Evolutionary conservation across 2,329 filamentous ascomycete genomes (phyloP).

Genomic region (Sclerotinia trifoliorum): DNA sequence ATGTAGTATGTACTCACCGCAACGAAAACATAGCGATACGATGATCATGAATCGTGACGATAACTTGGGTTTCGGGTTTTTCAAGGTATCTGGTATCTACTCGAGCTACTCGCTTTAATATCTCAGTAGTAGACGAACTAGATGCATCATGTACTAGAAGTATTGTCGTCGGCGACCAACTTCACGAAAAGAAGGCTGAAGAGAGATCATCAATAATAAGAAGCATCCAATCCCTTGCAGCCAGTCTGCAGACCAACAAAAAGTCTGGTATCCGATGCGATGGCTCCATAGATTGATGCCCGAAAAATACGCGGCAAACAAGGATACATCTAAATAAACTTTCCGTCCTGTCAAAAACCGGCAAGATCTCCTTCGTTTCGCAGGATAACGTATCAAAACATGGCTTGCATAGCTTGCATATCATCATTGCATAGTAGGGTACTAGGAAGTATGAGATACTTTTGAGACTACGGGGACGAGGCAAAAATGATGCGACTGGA

Average conservation of each 20-base stretch:
- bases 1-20: background rate
- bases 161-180: background rate
- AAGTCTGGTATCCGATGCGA: conserved; percentile 1
- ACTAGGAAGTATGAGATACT: background rate
- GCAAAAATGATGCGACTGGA: background rate
- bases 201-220: background rate
- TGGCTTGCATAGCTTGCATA: background rate
- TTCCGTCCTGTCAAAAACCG: background rate
- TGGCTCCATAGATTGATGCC: conserved; percentile 2
- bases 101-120: no score
- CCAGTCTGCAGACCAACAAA: background rate
- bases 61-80: background rate
- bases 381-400: background rate
- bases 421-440: background rate
- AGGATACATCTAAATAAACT: background rate
- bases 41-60: background rate
- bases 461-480: conserved; percentile 8
- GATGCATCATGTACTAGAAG: no score
- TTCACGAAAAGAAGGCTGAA: background rate
- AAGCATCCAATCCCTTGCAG: conserved; percentile 1
- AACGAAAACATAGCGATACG: background rate
- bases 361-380: conserved; percentile 1
- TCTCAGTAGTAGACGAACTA: no score
- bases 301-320: conserved; percentile 6
- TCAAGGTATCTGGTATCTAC: background rate